These are phyloP conservation scores for Penicillium daleae DNA, from an alignment of 495 filamentous ascomycete genomes.

Conservation along the genomic window DNA sequence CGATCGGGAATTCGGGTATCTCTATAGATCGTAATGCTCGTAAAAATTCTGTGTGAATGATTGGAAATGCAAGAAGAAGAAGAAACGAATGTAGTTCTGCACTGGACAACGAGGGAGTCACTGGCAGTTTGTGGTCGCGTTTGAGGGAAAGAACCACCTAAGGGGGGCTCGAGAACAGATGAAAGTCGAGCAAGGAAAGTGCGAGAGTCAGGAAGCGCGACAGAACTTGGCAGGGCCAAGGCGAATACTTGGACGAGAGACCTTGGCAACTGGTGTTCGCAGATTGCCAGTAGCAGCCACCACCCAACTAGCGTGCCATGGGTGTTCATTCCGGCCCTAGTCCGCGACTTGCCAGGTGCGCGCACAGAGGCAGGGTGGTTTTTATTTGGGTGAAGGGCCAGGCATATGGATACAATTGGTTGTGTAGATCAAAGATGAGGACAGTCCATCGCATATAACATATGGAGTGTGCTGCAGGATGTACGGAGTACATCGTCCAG, in stretches of 20 bases:
- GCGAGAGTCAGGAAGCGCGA: not conserved
- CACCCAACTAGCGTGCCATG: slow-evolving; percentile 8
- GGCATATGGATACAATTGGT: not conserved
- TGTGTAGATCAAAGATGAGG: not conserved
- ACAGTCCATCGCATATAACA: not conserved
- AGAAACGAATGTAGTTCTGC: slow-evolving; percentile 1
- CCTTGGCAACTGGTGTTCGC: slow-evolving; percentile 22
- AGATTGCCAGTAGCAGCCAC: slow-evolving; percentile 24
- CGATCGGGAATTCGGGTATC: slow-evolving; percentile 3
- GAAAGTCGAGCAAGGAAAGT: not conserved
- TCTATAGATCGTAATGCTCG: slow-evolving; percentile 14
- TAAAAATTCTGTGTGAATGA: not conserved
- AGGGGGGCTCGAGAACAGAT: not conserved
- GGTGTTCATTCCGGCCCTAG: slow-evolving; percentile 14
- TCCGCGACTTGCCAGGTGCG: slow-evolving; percentile 14
- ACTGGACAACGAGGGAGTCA: slow-evolving; percentile 18
- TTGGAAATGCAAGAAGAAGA: not conserved
- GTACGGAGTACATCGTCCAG: not conserved
- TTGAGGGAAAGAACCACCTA: slow-evolving; percentile 12
- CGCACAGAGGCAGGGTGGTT: not conserved
- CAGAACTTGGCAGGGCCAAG: not conserved
- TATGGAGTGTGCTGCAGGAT: not conserved
- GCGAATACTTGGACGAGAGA: slow-evolving; percentile 23
- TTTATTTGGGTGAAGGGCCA: not conserved
- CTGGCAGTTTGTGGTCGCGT: slow-evolving; percentile 1